phyloP scores from a whole-genome alignment of 164 flowering plant genomes.

The Vitis riparia region DNA sequence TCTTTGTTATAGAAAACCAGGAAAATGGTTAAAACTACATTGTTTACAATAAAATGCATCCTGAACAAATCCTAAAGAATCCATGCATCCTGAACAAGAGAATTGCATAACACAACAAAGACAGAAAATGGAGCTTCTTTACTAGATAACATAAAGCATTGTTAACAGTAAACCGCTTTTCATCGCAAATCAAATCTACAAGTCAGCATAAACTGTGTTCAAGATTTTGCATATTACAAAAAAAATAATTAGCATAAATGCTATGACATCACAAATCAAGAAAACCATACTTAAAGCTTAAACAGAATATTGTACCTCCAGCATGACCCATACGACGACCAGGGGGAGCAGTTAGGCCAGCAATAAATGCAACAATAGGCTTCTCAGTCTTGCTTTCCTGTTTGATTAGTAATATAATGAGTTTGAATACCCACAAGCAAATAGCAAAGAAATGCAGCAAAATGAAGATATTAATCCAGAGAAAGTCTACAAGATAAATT shows the following conservation, averaged over 20 bases:
- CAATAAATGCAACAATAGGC: conserved; percentile 95
- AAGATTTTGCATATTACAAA: not conserved
- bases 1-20: too few species aligned
- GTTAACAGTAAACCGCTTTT: not conserved
- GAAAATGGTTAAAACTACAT: too few species aligned
- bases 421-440: not conserved
- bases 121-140: not conserved
- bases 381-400: conserved; percentile 98
- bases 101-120: not conserved
- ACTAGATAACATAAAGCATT: not conserved
- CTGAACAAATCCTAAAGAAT: too few species aligned
- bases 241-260: not conserved
- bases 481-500: not conserved
- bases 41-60: too few species aligned
- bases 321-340: conserved; percentile 99
- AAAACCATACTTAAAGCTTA: not conserved
- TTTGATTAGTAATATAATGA: conserved; percentile 8
- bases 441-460: not conserved
- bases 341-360: conserved; percentile 98
- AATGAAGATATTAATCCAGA: not conserved
- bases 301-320: conserved; percentile 63
- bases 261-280: not conserved
- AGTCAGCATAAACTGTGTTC: not conserved
- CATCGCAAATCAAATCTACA: not conserved
- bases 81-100: not conserved